phyloP scores from a whole-genome alignment of 345 rosid species.

The Cardiospermum halicacabum region DNA sequence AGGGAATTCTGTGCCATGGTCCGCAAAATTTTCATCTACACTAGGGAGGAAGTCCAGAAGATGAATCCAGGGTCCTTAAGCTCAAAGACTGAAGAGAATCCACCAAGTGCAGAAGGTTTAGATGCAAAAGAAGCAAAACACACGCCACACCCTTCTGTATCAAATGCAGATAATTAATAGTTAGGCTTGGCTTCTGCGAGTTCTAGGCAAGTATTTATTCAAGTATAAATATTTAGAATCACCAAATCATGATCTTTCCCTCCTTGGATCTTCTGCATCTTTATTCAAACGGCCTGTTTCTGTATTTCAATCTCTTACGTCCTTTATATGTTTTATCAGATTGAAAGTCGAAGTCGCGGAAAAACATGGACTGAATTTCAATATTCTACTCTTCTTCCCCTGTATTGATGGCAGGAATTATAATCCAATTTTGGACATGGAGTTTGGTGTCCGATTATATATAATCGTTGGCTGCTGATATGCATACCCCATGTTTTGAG shows the following conservation, averaged over 20 bases:
- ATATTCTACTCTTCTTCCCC: background rate
- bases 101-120: slow-evolving; percentile 25
- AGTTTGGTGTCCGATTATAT: slow-evolving; percentile 14
- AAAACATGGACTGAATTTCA: background rate
- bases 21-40: slow-evolving; percentile 56
- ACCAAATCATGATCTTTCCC: background rate
- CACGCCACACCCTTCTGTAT: slow-evolving; percentile 24
- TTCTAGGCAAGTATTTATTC: slow-evolving; percentile 12
- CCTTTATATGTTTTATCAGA: background rate
- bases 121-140: slow-evolving; percentile 41
- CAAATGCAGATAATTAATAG: slow-evolving; percentile 29
- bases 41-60: slow-evolving; percentile 75
- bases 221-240: background rate
- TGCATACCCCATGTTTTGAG: slow-evolving; percentile 4
- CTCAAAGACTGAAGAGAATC: slow-evolving; percentile 39
- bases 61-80: slow-evolving; percentile 54
- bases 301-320: too few relatives aligned
- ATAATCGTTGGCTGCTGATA: background rate
- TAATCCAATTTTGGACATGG: slow-evolving; percentile 33
- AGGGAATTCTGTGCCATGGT: slow-evolving; percentile 88
- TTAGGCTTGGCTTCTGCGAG: slow-evolving; percentile 17
- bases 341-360: slow-evolving; percentile 1
- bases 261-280: background rate
- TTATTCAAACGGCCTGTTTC: too few relatives aligned
- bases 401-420: slow-evolving; percentile 3